Evolutionary conservation across 371 early-diverging fungal genomes (phyloP), one percentile per base, ranked within the genome.

Genomic region (Mortierella sp.): DNA sequence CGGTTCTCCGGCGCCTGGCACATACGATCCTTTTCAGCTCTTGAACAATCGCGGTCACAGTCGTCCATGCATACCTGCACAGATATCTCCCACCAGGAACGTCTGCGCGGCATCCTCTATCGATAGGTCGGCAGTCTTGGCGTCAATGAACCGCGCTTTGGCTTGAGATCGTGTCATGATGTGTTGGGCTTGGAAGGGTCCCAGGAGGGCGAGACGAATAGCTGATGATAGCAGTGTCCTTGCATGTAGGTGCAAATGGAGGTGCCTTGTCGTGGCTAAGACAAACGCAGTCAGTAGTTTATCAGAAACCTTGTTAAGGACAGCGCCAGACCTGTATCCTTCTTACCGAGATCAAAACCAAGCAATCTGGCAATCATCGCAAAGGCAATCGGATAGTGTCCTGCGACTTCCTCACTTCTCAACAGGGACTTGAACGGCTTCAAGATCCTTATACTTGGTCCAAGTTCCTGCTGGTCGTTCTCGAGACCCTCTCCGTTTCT

Each of bases 31-130:
- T 29, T 19, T 56, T 27, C 52, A 95, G 64, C 92, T 92, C 70
- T 94, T 95, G 76, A 96, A 96, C 54, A 96, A 79, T 40, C 95
- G 78, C 17, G 94, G 90, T 79, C 95, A 96, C 53, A 96, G 82
- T 27, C 92, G 85, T 71, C 94, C 95, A 79, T 96, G 96, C 81
- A 92, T 82, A 9, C 95, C 95, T 80, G 94, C 94, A 57, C 92
- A 89, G 10, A 96, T 88, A 83, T 96, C 96, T 1, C 93, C 71
- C 1, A 94, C 61, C 3, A 95, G 91, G 62, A 86, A 85, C 10
- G 88, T 93, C 62, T 90, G 91, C 34, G 85, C 86, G 24, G 86
- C 88, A 59, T 85, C 83, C 40, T 84, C 88, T 43, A 82, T 80
- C 10, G 78, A 72, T 54, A 83, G 70, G 48, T 80, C 66, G 22